Conservation (phyloP, 768 basidiomycete genomes). For the Termitomyces sp. region DNA sequence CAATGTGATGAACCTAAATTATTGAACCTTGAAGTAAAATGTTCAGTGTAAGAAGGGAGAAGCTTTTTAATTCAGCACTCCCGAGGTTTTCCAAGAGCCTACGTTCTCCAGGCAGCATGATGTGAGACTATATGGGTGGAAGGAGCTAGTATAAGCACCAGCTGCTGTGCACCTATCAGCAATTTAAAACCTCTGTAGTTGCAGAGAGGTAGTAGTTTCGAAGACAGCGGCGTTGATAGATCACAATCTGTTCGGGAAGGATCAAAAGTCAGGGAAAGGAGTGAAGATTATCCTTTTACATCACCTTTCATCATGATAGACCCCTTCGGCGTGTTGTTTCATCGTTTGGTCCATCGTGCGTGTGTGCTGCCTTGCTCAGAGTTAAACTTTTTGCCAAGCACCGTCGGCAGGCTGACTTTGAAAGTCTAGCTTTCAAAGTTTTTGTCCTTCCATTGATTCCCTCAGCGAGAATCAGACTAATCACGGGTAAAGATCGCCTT, state of each 20-base stretch:
- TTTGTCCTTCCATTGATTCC: slow-evolving; percentile 19
- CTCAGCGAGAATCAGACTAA: slow-evolving; percentile 54
- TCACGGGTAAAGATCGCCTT: slow-evolving; percentile 42
- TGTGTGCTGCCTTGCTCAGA: too few species aligned
- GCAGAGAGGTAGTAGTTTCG: too few species aligned
- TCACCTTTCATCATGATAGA: too few species aligned
- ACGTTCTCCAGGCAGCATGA: neutral
- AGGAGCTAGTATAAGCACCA: neutral
- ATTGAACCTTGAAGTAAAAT: neutral
- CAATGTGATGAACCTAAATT: neutral
- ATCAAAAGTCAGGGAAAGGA: too few species aligned
- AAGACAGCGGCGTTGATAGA: too few species aligned
- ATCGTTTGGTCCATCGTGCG: too few species aligned
- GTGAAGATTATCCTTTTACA: too few species aligned
- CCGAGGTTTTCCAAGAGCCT: neutral
- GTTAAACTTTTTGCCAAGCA: slow-evolving; percentile 90
- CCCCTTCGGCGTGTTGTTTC: too few species aligned
- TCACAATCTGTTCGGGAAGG: too few species aligned
- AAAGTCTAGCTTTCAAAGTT: slow-evolving; percentile 85
- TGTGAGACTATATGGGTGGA: neutral
- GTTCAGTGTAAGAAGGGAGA: neutral
- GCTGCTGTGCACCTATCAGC: neutral
- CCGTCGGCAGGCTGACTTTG: slow-evolving; percentile 90
- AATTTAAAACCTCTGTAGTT: too few species aligned
- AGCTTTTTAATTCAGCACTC: neutral